Base-by-base conservation (phyloP, 2,329 filamentous ascomycete genomes). In the Byssothecium circinans region DNA sequence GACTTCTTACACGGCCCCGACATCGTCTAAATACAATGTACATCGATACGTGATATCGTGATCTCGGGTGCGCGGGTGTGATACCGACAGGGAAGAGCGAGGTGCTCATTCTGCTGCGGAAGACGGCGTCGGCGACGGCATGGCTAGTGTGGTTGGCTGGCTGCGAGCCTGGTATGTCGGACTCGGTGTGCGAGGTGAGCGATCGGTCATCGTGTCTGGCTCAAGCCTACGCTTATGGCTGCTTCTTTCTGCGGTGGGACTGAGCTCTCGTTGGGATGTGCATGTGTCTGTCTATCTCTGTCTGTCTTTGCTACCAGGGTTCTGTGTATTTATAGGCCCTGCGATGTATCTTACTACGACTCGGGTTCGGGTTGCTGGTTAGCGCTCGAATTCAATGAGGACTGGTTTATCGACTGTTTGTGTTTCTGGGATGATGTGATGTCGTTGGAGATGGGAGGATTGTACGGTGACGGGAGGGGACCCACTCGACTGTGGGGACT, bases 71-170 rank as follows among this genome's bases (percentile, higher is more conserved):
- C 50, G 59, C 58, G 51, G 54, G 59, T 59, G 50, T 39, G 53
- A 60, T 63, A 59, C 54, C 57, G 60, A 65, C 43, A 61, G 65
- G 66, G 66, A 65, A 68, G 66, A 61, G 65, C 64, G 62, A 63
- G 54, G 23, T 25, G 23, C 54, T 58, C 54, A 36, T 27, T 57
- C 50, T 56, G 49, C 58, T 55, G 56, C 53, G 41, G 41, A 49
- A 47, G 52, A 46, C 46, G 52, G 49, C 50, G 47, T 25, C 25
- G 36, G 19, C 19, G 12, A 32, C 14, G 14, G 29, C 29, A 32
- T n/a, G 29, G 29, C 29, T 43, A 15, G 32, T 14, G 7, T 41
- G 45, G n/a, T n/a, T n/a, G 41, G 53, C 35, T 34, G 47, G 25
- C 45, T 45, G 50, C 44, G 44, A 43, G 43, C 54, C 59, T 55